These are phyloP conservation scores for Brasenia schreberi DNA, from an alignment of 164 flowering plant species.

Conservation along the genomic window DNA sequence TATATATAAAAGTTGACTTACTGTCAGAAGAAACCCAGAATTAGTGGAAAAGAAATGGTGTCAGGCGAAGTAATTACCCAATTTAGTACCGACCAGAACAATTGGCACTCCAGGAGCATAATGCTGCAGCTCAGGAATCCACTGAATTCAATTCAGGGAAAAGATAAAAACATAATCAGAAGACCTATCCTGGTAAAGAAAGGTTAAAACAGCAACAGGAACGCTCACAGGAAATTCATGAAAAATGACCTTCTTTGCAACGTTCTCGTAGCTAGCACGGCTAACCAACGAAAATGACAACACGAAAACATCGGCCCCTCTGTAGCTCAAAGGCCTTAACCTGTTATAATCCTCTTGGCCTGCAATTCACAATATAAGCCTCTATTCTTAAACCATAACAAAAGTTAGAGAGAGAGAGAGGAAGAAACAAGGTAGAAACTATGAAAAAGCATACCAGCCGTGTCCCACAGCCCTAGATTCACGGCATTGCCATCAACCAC, in stretches of 20 bases:
- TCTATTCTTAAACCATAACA: neutral
- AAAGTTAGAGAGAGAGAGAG: neutral
- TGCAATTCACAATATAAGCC: conserved; percentile 12
- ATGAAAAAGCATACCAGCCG: conserved; percentile 50
- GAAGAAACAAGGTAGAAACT: neutral
- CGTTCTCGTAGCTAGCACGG: conserved; percentile 92
- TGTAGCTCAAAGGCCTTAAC: conserved; percentile 92
- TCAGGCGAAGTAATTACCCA: conserved; percentile 37
- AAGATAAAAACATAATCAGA: neutral
- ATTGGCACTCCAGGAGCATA: conserved; percentile 84
- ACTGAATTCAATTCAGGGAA: conserved; percentile 32
- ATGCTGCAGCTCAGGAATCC: conserved; percentile 98
- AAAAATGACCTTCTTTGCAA: conserved; percentile 64
- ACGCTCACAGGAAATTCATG: neutral
- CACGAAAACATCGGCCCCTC: conserved; percentile 94
- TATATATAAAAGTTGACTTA: no score
- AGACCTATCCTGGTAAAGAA: conserved; percentile 11
- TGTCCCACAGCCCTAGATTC: conserved; percentile 98
- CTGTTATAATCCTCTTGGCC: conserved; percentile 98
- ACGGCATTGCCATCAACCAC: conserved; percentile 86
- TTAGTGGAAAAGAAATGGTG: no score
- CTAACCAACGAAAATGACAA: conserved; percentile 90
- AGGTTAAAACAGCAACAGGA: neutral
- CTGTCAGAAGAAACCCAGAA: no score
- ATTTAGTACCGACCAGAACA: conserved; percentile 85